A percentile compares a stretch with the other conserved stretches of the same genome.
Evolutionary conservation across 805 yeast genomes (phyloP).

Genomic region (Pichia occidentalis): DNA sequence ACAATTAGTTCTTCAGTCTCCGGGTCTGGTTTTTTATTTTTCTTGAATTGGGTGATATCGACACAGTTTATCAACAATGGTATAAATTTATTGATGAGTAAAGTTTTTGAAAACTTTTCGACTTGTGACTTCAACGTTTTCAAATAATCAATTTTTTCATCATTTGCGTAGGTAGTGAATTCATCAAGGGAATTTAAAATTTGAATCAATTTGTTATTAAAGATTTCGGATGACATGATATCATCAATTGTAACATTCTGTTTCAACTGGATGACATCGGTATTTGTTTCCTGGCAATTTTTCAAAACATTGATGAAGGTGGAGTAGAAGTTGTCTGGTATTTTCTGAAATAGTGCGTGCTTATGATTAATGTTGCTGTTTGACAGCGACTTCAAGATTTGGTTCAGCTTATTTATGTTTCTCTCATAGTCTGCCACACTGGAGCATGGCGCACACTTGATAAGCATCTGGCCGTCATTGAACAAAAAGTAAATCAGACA

Average conservation of each 20-base stretch:
- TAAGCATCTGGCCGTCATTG: constrained; percentile 37
- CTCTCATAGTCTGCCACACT: constrained; percentile 53
- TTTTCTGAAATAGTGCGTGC: constrained; percentile 45
- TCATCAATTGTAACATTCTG: constrained; percentile 45
- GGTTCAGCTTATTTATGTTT: constrained; percentile 34
- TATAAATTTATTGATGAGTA: constrained; percentile 62
- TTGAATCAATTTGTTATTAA: constrained; percentile 76
- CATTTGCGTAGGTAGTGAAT: constrained; percentile 61
- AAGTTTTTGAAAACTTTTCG: constrained; percentile 51
- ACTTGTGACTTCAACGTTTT: constrained; percentile 51
- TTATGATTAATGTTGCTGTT: constrained; percentile 36
- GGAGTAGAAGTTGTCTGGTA: constrained; percentile 51
- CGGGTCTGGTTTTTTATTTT: constrained; percentile 10
- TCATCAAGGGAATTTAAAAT: constrained; percentile 79
- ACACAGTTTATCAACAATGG: constrained; percentile 58
- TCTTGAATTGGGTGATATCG: constrained; percentile 12
- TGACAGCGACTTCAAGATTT: constrained; percentile 24
- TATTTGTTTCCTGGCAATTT: constrained; percentile 35
- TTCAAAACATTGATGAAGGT: constrained; percentile 46
- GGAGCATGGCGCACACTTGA: constrained; percentile 33
- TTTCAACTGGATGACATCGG: constrained; percentile 26
- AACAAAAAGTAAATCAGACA: constrained; percentile 67
- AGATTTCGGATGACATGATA: constrained; percentile 64
- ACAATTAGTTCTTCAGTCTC: constrained; percentile 36
- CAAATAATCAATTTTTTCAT: constrained; percentile 64